Evolutionary conservation across 805 yeast species (phyloP).

Genomic region (Nakazawaea ambrosiae): DNA sequence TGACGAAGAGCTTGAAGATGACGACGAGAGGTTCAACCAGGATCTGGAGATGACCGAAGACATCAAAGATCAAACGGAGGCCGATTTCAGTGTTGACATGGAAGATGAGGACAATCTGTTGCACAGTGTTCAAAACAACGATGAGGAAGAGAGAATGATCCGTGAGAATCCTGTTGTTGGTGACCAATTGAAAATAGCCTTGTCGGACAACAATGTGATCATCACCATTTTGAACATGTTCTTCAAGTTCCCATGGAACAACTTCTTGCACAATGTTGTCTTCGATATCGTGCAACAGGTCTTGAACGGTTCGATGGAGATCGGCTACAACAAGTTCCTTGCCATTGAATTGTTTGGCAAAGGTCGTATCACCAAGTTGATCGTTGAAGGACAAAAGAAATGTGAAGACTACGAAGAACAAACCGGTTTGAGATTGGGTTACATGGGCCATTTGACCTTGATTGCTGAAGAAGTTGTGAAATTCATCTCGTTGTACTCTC

Average conservation of each 20-base stretch:
- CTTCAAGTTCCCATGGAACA: constrained; percentile 91
- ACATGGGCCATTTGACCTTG: constrained; percentile 93
- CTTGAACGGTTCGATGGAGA: constrained; percentile 78
- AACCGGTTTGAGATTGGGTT: constrained; percentile 71
- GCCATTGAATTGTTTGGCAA: constrained; percentile 67
- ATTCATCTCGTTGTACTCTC: constrained; percentile 56
- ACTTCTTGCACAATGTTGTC: constrained; percentile 93
- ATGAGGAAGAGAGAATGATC: constrained; percentile 22
- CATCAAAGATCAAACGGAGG: constrained; percentile 32
- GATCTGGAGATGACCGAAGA: constrained; percentile 20
- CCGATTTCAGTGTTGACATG: constrained; percentile 12
- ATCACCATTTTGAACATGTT: constrained; percentile 66
- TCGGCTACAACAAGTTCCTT: constrained; percentile 76
- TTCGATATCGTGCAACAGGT: constrained; percentile 95
- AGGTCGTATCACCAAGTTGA: constrained; percentile 49
- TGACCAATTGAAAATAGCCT: constrained; percentile 75
- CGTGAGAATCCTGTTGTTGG: constrained; percentile 71
- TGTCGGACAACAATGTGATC: constrained; percentile 68
- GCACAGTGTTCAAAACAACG: no score
- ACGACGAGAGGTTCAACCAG: constrained; percentile 15
- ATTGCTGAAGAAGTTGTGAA: constrained; percentile 95
- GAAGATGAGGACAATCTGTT: constrained; percentile 18
- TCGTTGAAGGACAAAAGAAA: constrained; percentile 53
- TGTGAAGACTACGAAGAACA: constrained; percentile 55
- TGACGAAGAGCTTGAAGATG: constrained; percentile 10